These are phyloP conservation scores for Chiua sp. DNA, from an alignment of 1,284 basidiomycete genomes.

Conservation along the genomic window DNA sequence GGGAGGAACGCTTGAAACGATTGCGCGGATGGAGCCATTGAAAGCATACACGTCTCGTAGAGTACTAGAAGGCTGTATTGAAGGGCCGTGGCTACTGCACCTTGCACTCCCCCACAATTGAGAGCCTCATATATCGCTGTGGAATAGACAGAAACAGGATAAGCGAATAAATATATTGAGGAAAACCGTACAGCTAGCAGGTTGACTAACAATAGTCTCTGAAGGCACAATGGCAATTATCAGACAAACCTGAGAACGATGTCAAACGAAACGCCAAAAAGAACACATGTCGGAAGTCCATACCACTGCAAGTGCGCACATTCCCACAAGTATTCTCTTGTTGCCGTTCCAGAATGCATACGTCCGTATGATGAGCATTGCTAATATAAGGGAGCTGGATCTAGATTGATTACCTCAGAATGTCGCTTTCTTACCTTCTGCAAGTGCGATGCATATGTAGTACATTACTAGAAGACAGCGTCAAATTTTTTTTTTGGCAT, in stretches of 20 bases:
- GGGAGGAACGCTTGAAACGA: background rate
- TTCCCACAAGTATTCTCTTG: constrained; percentile 25
- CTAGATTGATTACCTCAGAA: background rate
- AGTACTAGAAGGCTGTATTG: constrained; percentile 17
- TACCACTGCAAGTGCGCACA: constrained; percentile 16
- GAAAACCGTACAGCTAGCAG: constrained; percentile 9
- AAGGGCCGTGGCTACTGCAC: constrained; percentile 8
- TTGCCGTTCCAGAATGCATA: constrained; percentile 26
- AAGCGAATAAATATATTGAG: background rate
- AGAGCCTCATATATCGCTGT: constrained; percentile 22
- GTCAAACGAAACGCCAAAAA: background rate
- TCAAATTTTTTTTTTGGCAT: background rate
- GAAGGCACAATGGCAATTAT: constrained; percentile 14
- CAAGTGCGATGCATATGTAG: constrained; percentile 22
- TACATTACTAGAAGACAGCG: constrained; percentile 15
- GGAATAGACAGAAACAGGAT: background rate
- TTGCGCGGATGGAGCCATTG: background rate
- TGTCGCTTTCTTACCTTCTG: constrained; percentile 19
- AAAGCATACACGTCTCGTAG: constrained; percentile 20
- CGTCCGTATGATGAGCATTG: constrained; percentile 28
- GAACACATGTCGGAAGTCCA: background rate
- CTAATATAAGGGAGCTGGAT: constrained; percentile 4
- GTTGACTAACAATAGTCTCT: constrained; percentile 9
- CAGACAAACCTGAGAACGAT: constrained; percentile 10
- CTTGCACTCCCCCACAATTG: constrained; percentile 15